Base-by-base conservation (phyloP, 306 rosid species). In the Astragalus glycyphyllos region DNA sequence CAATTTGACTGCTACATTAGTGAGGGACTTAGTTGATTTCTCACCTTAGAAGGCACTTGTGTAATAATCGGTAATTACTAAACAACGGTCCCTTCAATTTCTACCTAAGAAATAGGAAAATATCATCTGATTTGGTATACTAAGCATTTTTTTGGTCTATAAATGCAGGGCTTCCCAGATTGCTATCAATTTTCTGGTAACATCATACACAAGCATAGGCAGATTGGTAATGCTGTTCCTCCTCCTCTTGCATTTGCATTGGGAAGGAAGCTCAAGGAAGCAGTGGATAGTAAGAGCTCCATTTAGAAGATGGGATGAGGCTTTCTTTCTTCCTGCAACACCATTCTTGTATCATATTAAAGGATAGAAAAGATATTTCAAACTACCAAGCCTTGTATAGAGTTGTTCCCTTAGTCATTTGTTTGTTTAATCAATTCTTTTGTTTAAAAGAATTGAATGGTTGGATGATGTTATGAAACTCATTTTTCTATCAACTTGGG, bases 201-300 rank as follows among this genome's bases (percentile, higher is more conserved):
- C 64, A 89, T 89, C 26, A 85, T 78, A 29, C 96, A 94, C 86
- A 89, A 91, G 82, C 95, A 94, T 72, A 62, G 92, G 88, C 97
- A 94, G 82, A 94, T 94, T 62, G 99, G 99, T 14, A 94, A 94
- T 78, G 99, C 99, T 23, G 99, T 94, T 49, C 99, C 99, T 79
- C 97, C 99, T 46, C 88, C 98, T 31, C 53, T 91, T 61, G 99
- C 99, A 49, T 86, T 80, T 69, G 99, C 99, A 12, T 73, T 94
- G 13, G 97, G 97, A 12, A 72, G 81, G 65, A 91, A 86, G 54
- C 96, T 94, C 71, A 91, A 88, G 81, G 92, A 91, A 72, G 96
- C 96, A 29, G 46, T 89, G 12, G 82, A 84, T 29, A 79, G 72
- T 7, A 83, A 84, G 82, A 67, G 72, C 20, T 73, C 64, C 17